Conservation (phyloP, 352 stramenopile species). For the Plasmopara muralis region DNA sequence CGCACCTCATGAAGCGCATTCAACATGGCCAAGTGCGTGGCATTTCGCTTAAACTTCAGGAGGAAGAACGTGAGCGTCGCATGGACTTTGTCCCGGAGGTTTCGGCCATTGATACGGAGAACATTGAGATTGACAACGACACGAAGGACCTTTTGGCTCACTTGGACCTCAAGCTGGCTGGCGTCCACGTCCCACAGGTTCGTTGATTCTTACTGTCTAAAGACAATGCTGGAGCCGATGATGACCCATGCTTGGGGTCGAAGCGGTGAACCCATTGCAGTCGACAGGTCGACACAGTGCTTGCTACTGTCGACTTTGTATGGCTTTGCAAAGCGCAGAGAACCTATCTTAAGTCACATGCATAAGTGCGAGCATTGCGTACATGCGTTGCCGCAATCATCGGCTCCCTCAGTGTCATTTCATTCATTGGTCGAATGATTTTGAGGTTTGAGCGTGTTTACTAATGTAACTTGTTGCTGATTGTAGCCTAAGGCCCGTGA, state of each 20-base stretch:
- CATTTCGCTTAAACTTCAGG: constrained; percentile 99
- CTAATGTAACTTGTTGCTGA: constrained; percentile 12
- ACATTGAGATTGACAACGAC: constrained; percentile 97
- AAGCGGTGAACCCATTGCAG: constrained; percentile 65
- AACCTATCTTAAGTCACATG: background rate
- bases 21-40: constrained; percentile 97
- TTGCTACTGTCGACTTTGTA: background rate
- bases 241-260: constrained; percentile 25
- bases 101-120: constrained; percentile 89
- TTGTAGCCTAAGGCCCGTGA: constrained; percentile 64
- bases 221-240: constrained; percentile 81
- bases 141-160: constrained; percentile 97
- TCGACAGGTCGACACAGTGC: constrained; percentile 1
- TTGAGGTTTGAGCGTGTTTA: constrained; percentile 34
- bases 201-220: constrained; percentile 16
- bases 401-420: constrained; percentile 38
- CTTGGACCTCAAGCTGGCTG: constrained; percentile 90
- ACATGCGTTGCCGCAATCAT: constrained; percentile 21
- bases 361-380: background rate
- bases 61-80: constrained; percentile 98
- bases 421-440: constrained; percentile 11
- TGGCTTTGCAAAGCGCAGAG: constrained; percentile 8
- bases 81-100: constrained; percentile 99
- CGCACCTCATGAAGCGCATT: constrained; percentile 99
- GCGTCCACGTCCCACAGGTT: constrained; percentile 87